These are phyloP conservation scores for Rubus parviflorus DNA, from an alignment of 306 rosid species.

Conservation along the genomic window DNA sequence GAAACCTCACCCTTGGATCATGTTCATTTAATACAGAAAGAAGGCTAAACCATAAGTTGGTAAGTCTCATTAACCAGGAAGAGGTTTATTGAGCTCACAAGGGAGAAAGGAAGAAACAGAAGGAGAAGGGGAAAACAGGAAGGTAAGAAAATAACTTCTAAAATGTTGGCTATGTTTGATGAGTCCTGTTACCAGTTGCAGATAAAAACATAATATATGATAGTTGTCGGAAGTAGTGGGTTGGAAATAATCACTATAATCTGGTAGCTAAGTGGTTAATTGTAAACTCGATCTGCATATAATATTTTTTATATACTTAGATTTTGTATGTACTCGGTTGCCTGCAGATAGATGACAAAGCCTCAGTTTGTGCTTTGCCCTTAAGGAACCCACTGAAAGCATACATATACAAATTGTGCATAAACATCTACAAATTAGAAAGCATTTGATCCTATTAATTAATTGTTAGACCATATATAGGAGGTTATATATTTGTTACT, in stretches of 20 bases:
- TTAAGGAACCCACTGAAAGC: no score
- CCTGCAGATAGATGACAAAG: slow-evolving; percentile 2
- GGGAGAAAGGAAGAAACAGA: no score
- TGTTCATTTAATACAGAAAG: no score
- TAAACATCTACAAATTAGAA: background rate
- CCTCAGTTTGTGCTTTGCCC: no score
- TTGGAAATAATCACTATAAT: slow-evolving; percentile 20
- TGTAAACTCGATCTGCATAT: background rate
- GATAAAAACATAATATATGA: background rate
- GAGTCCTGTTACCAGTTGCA: slow-evolving; percentile 4
- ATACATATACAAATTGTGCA: background rate
- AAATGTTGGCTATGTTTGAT: background rate
- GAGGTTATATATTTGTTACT: background rate
- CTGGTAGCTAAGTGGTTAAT: slow-evolving; percentile 2
- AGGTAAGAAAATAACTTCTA: background rate
- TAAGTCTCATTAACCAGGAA: no score
- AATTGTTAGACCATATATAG: background rate
- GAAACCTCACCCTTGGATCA: no score
- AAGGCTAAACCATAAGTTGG: no score
- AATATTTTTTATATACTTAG: background rate
- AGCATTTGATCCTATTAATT: background rate
- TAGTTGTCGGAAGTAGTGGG: background rate
- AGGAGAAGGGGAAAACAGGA: no score
- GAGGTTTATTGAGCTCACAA: no score
- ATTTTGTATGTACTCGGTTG: background rate